Percentiles rank a stretch among this genome's conserved stretches.
Evolutionary conservation across 1,139 yeast genomes (phyloP).

Genomic region (Taiozyma sp.): DNA sequence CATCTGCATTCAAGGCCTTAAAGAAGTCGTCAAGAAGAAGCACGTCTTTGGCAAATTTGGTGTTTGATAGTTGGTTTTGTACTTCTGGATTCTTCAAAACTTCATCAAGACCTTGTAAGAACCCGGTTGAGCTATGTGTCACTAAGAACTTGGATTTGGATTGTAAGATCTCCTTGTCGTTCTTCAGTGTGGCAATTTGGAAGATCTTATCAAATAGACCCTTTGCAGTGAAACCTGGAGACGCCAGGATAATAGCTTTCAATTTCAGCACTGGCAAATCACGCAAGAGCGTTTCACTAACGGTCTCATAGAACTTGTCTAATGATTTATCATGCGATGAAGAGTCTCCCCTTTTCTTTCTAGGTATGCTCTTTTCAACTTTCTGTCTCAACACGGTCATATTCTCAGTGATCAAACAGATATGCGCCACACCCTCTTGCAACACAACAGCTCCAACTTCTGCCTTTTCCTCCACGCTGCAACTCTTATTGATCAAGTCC

Average conservation of each 20-base stretch:
- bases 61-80: slow-evolving; percentile 60
- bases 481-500: slow-evolving; percentile 60
- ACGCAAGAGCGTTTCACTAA: slow-evolving; percentile 58
- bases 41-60: slow-evolving; percentile 78
- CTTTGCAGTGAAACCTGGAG: slow-evolving; percentile 84
- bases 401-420: slow-evolving; percentile 83
- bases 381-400: slow-evolving; percentile 81
- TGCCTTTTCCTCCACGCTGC: slow-evolving; percentile 73
- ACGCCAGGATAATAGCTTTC: slow-evolving; percentile 79
- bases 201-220: slow-evolving; percentile 56
- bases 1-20: slow-evolving; percentile 70
- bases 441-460: slow-evolving; percentile 92
- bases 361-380: slow-evolving; percentile 79
- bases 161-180: slow-evolving; percentile 49
- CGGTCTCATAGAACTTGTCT: slow-evolving; percentile 59
- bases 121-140: slow-evolving; percentile 88
- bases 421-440: slow-evolving; percentile 92
- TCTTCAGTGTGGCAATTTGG: slow-evolving; percentile 48
- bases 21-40: slow-evolving; percentile 71
- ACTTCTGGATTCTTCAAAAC: slow-evolving; percentile 69
- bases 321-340: slow-evolving; percentile 77
- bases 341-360: slow-evolving; percentile 75
- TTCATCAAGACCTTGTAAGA: slow-evolving; percentile 86
- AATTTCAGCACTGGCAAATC: slow-evolving; percentile 64
- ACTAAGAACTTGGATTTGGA: slow-evolving; percentile 66